Evolutionary conservation across 2,329 filamentous ascomycete genomes (phyloP), one percentile per base, ranked within the genome.

Genomic region (Capronia americana): DNA sequence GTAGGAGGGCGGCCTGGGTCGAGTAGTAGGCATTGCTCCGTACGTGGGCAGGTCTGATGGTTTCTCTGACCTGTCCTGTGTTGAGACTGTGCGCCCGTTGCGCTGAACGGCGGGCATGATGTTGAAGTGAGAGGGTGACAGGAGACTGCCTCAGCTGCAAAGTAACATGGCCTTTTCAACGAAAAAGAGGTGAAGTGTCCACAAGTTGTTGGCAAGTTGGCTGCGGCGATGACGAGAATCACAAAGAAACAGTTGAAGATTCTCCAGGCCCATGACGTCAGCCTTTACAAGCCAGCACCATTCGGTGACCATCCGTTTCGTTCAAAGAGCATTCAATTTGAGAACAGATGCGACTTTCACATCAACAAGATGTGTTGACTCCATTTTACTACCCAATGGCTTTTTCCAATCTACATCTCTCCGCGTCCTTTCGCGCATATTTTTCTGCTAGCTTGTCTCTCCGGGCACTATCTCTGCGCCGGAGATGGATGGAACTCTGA

Each of bases 1-100:
- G 65, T 70, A 73, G 28, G 70, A 46, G 6, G 69, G 70, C 3
- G 72, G 72, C 23, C 69, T 64, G 20, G 55, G 56, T 50, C 54
- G 50, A 17, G 55, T 26, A 10, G 24, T 41, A 34, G 54, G 34
- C 66, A 63, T 68, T 28, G 63, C 38, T 41, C 10, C 20, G 23
- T 28, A 17, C 3, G 61, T 56, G 30, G 46, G 7, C 30, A 24
- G 20, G 14, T 56, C 28, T 20, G 57, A 32, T 30, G 23, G 14
- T 26, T 63, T 46, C 14, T 61, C 56, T 48, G 48, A n/a, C 41
- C 54, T 56, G 20, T 64, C 62, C 46, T 62, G 61, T 28, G 38
- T 41, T 44, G 48, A 24, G 28, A 62, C 23, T 17, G 59, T 32
- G 38, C 68, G 68, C 44, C 68, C 65, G 53, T 64, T 70, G 50